Evolutionary conservation across 2,329 filamentous ascomycete genomes (phyloP), one percentile per base, ranked within the genome.

Genomic region (Nemania serpens): DNA sequence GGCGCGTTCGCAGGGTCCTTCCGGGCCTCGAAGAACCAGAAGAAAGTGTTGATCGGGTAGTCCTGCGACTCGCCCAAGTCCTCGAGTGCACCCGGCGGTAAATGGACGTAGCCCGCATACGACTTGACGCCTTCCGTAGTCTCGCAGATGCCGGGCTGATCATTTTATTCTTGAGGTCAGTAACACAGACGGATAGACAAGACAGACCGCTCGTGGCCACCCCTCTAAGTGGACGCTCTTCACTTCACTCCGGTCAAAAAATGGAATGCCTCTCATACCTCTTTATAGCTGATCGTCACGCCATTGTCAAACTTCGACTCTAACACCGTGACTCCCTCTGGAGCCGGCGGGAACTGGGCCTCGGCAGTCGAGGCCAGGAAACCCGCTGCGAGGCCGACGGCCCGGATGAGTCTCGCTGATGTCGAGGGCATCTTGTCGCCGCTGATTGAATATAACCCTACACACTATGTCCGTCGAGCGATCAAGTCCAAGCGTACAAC

Each of bases 231-330:
- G 12, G 33, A 13, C 12, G 20, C 17, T 11, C 34, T 5, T 10
- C 20, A 41, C 12, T 1, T 13, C 10, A 47, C 11, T 29, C 7
- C 7, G 25, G 25, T 29, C 7, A 29, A 41, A 49, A 50, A 18
- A 25, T n/a, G 18, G 2, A 29, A 29, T 2, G 34, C 11, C 10
- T 12, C 29, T 15, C 52, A 7, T 63, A 79, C 76, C 61, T 79
- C 76, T 68, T 87, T 87, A 75, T 86, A 89, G 55, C 81, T 81
- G 63, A 89, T 83, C 43, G 80, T 84, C 65, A 88, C 82, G 61
- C 82, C 81, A 25, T 79, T 76, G 69, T 87, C 78, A 56, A 89
- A 76, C 7, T 82, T 83, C 17, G 86, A 88, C 37, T 75, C 74
- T 52, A 88, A 77, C 49, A 81, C 78, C 50, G 79, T 83, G 22